These are phyloP conservation scores for Mangifera indica DNA, from an alignment of 345 rosid genomes.

Conservation along the genomic window DNA sequence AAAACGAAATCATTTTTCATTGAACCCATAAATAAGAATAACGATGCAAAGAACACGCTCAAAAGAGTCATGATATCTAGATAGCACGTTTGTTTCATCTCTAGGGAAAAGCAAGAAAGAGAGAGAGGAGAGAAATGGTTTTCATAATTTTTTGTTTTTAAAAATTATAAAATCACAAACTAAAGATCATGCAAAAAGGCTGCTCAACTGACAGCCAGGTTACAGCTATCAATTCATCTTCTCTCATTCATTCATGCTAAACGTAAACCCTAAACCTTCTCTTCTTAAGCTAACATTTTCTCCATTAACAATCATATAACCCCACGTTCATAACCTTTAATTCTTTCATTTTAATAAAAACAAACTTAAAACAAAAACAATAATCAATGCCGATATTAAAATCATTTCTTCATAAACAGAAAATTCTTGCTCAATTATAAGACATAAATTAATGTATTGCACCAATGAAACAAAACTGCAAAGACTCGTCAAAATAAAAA, in stretches of 20 bases:
- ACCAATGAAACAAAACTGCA: too few relatives aligned
- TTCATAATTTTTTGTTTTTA: background rate
- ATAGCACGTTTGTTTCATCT: slow-evolving; percentile 56
- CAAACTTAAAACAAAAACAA: slow-evolving; percentile 10
- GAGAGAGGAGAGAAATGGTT: background rate
- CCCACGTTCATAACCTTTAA: slow-evolving; percentile 41
- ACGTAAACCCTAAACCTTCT: slow-evolving; percentile 51
- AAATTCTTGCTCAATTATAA: background rate
- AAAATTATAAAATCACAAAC: slow-evolving; percentile 6
- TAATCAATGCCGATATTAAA: background rate
- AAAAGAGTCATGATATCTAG: slow-evolving; percentile 47
- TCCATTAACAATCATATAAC: slow-evolving; percentile 37
- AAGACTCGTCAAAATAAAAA: background rate
- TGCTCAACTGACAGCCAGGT: slow-evolving; percentile 88
- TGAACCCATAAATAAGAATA: slow-evolving; percentile 35
- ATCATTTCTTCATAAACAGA: background rate
- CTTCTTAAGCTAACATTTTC: slow-evolving; percentile 15
- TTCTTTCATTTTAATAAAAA: slow-evolving; percentile 32
- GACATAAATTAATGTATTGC: too few relatives aligned
- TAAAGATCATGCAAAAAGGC: slow-evolving; percentile 84
- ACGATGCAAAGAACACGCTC: slow-evolving; percentile 33
- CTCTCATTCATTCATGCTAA: slow-evolving; percentile 35
- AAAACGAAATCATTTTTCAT: background rate
- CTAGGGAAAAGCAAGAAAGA: slow-evolving; percentile 21
- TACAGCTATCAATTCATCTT: slow-evolving; percentile 67